Conservation (phyloP, 1,284 basidiomycete genomes). For the Testicularia cyperi region DNA sequence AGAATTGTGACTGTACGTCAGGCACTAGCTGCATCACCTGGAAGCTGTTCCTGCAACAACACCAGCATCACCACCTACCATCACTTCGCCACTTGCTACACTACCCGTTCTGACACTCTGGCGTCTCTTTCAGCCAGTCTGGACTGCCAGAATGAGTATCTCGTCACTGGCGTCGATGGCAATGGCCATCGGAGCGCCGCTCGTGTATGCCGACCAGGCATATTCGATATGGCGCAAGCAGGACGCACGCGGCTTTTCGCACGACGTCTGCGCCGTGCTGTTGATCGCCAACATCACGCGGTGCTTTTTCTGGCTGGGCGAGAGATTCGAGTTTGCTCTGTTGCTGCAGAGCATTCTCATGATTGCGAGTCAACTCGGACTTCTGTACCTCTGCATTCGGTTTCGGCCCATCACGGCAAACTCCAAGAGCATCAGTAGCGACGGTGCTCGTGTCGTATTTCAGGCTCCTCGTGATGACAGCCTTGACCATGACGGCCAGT, state of each 20-base stretch:
- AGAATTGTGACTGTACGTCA: no score
- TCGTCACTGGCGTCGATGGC: slow-evolving; percentile 24
- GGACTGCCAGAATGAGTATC: slow-evolving; percentile 20
- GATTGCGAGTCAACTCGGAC: slow-evolving; percentile 63
- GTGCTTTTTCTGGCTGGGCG: slow-evolving; percentile 73
- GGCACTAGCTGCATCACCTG: no score
- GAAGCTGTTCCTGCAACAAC: no score
- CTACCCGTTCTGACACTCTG: no score
- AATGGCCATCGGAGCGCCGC: slow-evolving; percentile 49
- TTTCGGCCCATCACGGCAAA: slow-evolving; percentile 55
- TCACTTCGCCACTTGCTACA: no score
- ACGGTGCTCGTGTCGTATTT: slow-evolving; percentile 29
- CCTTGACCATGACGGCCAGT: no score
- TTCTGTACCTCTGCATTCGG: slow-evolving; percentile 64
- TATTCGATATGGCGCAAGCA: slow-evolving; percentile 49
- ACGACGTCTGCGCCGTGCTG: slow-evolving; percentile 51
- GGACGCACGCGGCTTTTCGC: slow-evolving; percentile 78
- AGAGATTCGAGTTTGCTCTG: slow-evolving; percentile 74
- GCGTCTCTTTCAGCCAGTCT: no score
- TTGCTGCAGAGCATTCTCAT: slow-evolving; percentile 57
- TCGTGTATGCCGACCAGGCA: slow-evolving; percentile 52
- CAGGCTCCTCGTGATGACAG: slow-evolving; percentile 9
- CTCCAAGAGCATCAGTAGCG: slow-evolving; percentile 25
- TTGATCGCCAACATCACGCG: slow-evolving; percentile 51
- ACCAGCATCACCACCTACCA: no score